A percentile compares a stretch with the other conserved stretches of the same genome.
Evolutionary conservation across 352 stramenopile species (phyloP).

Genomic region (Globisporangium megalacanthum): DNA sequence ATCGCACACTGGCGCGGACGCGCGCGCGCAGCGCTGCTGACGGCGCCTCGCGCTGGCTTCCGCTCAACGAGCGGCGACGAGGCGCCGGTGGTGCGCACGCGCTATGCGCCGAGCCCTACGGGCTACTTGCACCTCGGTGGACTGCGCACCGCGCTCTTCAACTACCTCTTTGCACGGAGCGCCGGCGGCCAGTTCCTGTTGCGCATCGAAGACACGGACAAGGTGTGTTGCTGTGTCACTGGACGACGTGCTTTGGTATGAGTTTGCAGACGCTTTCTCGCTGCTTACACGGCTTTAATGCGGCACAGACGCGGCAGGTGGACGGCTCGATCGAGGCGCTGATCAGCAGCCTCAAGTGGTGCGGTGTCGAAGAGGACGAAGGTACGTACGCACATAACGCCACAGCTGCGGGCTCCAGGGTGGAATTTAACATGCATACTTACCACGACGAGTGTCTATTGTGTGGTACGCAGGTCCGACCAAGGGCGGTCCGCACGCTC

Average conservation of each 20-base stretch:
- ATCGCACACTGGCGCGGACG: background rate
- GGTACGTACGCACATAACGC: slow-evolving; percentile 36
- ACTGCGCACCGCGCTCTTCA: slow-evolving; percentile 90
- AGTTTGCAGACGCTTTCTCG: background rate
- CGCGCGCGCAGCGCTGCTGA: background rate
- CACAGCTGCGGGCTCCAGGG: background rate
- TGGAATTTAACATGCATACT: background rate
- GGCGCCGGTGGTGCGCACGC: slow-evolving; percentile 43
- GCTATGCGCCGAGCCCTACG: slow-evolving; percentile 89
- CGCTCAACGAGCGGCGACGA: background rate
- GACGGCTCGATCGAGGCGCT: slow-evolving; percentile 82
- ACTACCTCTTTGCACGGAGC: slow-evolving; percentile 89
- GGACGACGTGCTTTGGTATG: background rate
- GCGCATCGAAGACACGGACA: slow-evolving; percentile 92
- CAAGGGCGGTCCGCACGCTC: slow-evolving; percentile 84
- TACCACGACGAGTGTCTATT: background rate
- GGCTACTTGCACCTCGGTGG: slow-evolving; percentile 89
- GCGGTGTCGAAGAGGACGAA: slow-evolving; percentile 97
- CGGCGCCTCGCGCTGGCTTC: slow-evolving; percentile 1
- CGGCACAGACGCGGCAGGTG: slow-evolving; percentile 68
- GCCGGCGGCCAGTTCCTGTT: slow-evolving; percentile 83
- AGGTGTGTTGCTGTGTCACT: slow-evolving; percentile 23
- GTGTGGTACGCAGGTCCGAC: slow-evolving; percentile 65
- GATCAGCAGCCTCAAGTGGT: slow-evolving; percentile 89
- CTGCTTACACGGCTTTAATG: slow-evolving; percentile 1